These are phyloP conservation scores for Antarctomyces pellizariae DNA, from an alignment of 495 filamentous ascomycete genomes.

Conservation along the genomic window DNA sequence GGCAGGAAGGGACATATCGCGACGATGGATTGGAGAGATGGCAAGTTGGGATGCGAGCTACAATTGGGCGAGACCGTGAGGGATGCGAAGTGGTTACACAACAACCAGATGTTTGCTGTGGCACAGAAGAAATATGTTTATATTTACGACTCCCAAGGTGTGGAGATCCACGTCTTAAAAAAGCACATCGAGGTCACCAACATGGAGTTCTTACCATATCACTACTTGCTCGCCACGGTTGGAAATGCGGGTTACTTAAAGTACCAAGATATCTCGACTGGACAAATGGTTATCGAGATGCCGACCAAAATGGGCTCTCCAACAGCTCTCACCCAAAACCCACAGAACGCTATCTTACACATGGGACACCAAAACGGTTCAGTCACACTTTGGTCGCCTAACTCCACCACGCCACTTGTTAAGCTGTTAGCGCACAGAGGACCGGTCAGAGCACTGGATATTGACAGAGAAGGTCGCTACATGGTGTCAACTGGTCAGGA, in stretches of 20 bases:
- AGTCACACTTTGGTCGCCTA: conserved; percentile 92
- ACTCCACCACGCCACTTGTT: conserved; percentile 61
- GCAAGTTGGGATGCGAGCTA: conserved; percentile 72
- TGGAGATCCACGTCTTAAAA: conserved; percentile 75
- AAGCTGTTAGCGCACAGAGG: conserved; percentile 89
- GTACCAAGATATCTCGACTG: conserved; percentile 89
- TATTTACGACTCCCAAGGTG: conserved; percentile 77
- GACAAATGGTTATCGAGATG: conserved; percentile 60
- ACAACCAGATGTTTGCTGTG: conserved; percentile 90
- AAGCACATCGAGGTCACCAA: conserved; percentile 82
- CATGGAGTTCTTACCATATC: conserved; percentile 91
- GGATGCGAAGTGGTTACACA: conserved; percentile 83
- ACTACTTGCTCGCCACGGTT: conserved; percentile 76
- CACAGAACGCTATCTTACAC: conserved; percentile 75
- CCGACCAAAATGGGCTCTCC: conserved; percentile 66
- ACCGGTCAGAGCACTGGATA: conserved; percentile 65
- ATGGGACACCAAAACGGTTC: conserved; percentile 85
- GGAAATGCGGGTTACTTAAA: conserved; percentile 69
- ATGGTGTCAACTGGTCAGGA: conserved; percentile 92
- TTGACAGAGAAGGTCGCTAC: conserved; percentile 79
- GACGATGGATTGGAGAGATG: conserved; percentile 88
- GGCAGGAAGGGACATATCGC: conserved; percentile 89
- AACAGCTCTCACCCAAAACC: conserved; percentile 67
- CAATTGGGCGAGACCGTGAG: conserved; percentile 75
- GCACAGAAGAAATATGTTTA: conserved; percentile 92